Evolutionary conservation across 2,329 filamentous ascomycete genomes (phyloP).

Genomic region (Ilyonectria destructans): DNA sequence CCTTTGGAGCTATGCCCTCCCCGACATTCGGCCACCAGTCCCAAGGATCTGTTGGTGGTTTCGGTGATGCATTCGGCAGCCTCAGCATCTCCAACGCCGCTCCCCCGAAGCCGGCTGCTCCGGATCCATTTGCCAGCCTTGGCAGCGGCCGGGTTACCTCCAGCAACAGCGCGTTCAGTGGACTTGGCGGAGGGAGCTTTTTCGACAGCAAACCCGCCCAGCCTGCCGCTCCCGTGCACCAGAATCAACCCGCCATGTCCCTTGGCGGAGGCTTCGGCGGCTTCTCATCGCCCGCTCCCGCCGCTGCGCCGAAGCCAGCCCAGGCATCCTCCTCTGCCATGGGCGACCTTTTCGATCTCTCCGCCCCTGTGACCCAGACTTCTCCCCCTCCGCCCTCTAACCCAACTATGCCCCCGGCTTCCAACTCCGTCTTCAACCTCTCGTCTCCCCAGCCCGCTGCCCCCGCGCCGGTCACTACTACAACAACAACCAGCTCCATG

Average conservation of each 20-base stretch:
- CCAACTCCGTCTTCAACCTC: slow-evolving; percentile 86
- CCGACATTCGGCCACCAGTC: slow-evolving; percentile 68
- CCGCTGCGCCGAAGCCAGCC: slow-evolving; percentile 54
- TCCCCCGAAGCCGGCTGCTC: slow-evolving; percentile 60
- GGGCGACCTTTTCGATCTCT: slow-evolving; percentile 87
- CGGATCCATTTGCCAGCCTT: slow-evolving; percentile 76
- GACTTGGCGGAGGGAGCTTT: slow-evolving; percentile 82
- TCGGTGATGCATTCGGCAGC: slow-evolving; percentile 82
- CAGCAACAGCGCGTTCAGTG: slow-evolving; percentile 63
- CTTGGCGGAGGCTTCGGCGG: slow-evolving; percentile 79
- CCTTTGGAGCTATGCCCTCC: slow-evolving; percentile 79
- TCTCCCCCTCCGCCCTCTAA: slow-evolving; percentile 59
- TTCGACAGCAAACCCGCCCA: slow-evolving; percentile 83
- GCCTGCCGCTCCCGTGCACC: slow-evolving; percentile 65
- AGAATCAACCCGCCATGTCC: slow-evolving; percentile 70
- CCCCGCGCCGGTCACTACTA: slow-evolving; percentile 53
- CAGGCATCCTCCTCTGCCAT: slow-evolving; percentile 72
- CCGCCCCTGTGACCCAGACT: slow-evolving; percentile 66
- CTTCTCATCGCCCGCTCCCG: slow-evolving; percentile 65
- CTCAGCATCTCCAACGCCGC: slow-evolving; percentile 61
- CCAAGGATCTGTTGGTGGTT: slow-evolving; percentile 69
- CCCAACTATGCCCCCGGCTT: slow-evolving; percentile 58
- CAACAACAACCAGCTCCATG: slow-evolving; percentile 54
- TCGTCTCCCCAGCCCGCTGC: slow-evolving; percentile 67
- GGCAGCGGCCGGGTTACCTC: slow-evolving; percentile 58